phyloP scores from a whole-genome alignment of 106 monocot genomes.

The Amphibolis antarctica region DNA sequence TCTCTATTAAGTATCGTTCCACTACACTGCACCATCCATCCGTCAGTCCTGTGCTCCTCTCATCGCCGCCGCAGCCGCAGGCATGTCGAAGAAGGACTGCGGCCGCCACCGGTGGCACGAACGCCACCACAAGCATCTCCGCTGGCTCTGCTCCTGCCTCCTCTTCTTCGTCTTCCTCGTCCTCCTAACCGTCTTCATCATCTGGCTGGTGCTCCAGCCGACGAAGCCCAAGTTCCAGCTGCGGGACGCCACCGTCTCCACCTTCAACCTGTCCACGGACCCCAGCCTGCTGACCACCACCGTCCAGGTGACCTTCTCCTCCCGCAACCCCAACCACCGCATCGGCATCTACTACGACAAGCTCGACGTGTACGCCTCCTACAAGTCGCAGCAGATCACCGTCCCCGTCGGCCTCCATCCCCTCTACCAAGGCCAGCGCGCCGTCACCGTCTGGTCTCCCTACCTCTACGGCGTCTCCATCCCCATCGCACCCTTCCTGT shows the following conservation, averaged over 20 bases:
- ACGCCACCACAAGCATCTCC: background rate
- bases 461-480: too few relatives aligned
- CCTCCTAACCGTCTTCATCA: constrained; percentile 35
- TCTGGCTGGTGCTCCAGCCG: constrained; percentile 9
- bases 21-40: too few relatives aligned
- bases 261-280: constrained; percentile 9
- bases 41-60: too few relatives aligned
- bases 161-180: constrained; percentile 25
- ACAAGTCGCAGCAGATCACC: constrained; percentile 49
- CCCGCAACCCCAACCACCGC: constrained; percentile 51
- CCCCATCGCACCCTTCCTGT: constrained; percentile 9
- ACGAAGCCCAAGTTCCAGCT: constrained; percentile 29
- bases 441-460: constrained; percentile 33
- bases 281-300: constrained; percentile 45
- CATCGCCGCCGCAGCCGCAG: too few relatives aligned
- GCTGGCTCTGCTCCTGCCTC: background rate
- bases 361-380: constrained; percentile 32
- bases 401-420: constrained; percentile 28
- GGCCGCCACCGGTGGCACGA: background rate
- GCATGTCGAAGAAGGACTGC: background rate
- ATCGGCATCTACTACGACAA: constrained; percentile 55
- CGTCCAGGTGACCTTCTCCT: constrained; percentile 32
- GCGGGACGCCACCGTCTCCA: constrained; percentile 24
- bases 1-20: too few relatives aligned
- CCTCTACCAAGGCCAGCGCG: constrained; percentile 47